Percentiles rank a stretch among this genome's conserved stretches.
phyloP scores from a whole-genome alignment of 2,329 filamentous ascomycete genomes.

The Domatiomyces catenatus region DNA sequence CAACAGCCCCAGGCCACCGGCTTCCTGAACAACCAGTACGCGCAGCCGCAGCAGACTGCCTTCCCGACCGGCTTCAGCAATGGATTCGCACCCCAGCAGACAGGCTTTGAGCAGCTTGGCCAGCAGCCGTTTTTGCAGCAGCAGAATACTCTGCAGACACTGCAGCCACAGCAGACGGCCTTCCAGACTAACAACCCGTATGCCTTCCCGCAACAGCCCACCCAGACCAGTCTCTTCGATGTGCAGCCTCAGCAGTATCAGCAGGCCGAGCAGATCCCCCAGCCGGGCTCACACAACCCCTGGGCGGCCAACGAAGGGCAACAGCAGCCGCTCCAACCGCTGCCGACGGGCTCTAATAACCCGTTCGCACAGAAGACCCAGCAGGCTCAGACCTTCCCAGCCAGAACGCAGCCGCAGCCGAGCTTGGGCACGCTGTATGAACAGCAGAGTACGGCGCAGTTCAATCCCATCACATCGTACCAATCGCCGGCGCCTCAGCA shows the following conservation, averaged over 20 bases:
- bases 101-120: constrained; percentile 25
- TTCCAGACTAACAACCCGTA: constrained; percentile 47
- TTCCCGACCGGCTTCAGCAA: constrained; percentile 55
- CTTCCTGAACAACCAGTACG: constrained; percentile 52
- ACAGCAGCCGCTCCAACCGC: constrained; percentile 53
- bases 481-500: constrained; percentile 31
- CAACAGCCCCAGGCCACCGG: constrained; percentile 57
- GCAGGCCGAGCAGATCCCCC: constrained; percentile 39
- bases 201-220: constrained; percentile 32
- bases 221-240: constrained; percentile 21
- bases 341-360: constrained; percentile 92
- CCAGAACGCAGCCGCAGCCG: constrained; percentile 46
- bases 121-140: constrained; percentile 33
- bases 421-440: constrained; percentile 64
- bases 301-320: constrained; percentile 48
- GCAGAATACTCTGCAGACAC: constrained; percentile 28
- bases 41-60: constrained; percentile 43
- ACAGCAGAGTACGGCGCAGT: constrained; percentile 21
- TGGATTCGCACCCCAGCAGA: constrained; percentile 51
- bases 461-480: constrained; percentile 36
- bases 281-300: constrained; percentile 81
- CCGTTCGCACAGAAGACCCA: constrained; percentile 52
- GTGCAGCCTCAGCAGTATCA: constrained; percentile 33
- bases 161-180: constrained; percentile 39
- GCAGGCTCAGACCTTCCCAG: constrained; percentile 33